Evolutionary conservation across 2,329 filamentous ascomycete species (phyloP), one percentile per base, ranked within the genome.

Genomic region (Cryphonectria naterciae): DNA sequence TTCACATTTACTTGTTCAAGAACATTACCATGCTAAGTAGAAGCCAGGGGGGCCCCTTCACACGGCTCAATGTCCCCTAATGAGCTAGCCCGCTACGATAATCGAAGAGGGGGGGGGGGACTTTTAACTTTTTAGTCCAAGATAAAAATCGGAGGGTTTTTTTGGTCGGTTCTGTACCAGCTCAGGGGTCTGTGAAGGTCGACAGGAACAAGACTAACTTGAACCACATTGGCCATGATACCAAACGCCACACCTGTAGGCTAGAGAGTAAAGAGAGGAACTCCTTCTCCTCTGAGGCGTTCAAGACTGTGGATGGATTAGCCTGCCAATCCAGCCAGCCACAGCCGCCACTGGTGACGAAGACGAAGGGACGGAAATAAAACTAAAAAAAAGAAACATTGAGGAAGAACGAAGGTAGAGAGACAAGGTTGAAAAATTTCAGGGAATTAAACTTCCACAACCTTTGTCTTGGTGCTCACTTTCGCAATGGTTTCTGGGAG

Each of bases 151-250:
- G 32, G 28, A 60, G 28, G 19, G 13, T 37, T 19, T 32, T 39
- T 11, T 39, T 39, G 37, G 37, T 11, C 2, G 37, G 37, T 39
- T 39, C 37, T 39, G 37, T 39, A 39, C 37, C 19, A 39, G 32
- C 32, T 25, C 58, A 39, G 58, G 58, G 58, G 35, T 61, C 11
- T 49, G 35, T 35, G 17, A 11, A 19, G 46, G 7, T 37, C 56
- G 68, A 69, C 68, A 66, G 62, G 68, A 67, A 66, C 68, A 69
- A 32, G n/a, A 39, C 37, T 39, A 15, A 28, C 68, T 39, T 39
- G 46, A 25, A 60, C 32, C 46, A 66, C 28, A n/a, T 69, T 56
- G 52, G 56, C 43, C 22, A 25, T 37, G 22, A 61, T 52, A 32
- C 68, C 62, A 52, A 67, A 32, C 68, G 63, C 54, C 28, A 69